These are phyloP conservation scores for Oropetium thomaeum DNA, from an alignment of 176 grass and related monocot genomes.

Conservation along the genomic window DNA sequence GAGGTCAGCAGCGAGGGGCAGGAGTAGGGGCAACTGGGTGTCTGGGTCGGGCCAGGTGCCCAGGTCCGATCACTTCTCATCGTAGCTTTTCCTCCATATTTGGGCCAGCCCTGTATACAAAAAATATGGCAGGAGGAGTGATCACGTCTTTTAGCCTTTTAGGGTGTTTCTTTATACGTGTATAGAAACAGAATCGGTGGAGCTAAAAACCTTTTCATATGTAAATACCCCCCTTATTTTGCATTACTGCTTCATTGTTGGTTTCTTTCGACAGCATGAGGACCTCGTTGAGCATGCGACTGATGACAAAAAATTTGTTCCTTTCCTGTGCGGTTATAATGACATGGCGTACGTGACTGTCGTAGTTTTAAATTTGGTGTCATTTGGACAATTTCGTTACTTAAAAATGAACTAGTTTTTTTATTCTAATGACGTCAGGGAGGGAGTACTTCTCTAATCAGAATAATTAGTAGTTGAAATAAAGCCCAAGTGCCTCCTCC, in stretches of 20 bases:
- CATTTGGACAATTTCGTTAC: no score
- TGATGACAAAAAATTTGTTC: neutral
- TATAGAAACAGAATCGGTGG: conserved; percentile 14
- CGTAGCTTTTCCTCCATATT: neutral
- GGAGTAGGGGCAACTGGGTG: neutral
- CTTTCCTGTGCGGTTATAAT: neutral
- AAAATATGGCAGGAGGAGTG: neutral
- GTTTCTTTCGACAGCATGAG: neutral
- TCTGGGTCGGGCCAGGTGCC: neutral
- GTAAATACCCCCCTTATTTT: neutral
- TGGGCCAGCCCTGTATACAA: neutral
- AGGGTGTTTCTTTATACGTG: conserved; percentile 12
- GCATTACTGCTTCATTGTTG: neutral
- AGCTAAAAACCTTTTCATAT: neutral
- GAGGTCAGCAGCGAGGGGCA: conserved; percentile 40
- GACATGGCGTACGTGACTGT: neutral
- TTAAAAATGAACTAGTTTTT: no score
- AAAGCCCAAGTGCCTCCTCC: neutral
- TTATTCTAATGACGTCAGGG: no score
- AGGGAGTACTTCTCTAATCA: neutral
- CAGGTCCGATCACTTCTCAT: neutral
- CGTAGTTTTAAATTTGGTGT: neutral
- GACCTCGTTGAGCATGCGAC: conserved; percentile 10
- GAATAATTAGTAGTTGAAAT: neutral
- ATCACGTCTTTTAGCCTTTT: neutral